A percentile compares a stretch with the other conserved stretches of the same genome.
These are phyloP conservation scores for Isatis lusitanica DNA, from an alignment of 441 rosid species.

Conservation along the genomic window DNA sequence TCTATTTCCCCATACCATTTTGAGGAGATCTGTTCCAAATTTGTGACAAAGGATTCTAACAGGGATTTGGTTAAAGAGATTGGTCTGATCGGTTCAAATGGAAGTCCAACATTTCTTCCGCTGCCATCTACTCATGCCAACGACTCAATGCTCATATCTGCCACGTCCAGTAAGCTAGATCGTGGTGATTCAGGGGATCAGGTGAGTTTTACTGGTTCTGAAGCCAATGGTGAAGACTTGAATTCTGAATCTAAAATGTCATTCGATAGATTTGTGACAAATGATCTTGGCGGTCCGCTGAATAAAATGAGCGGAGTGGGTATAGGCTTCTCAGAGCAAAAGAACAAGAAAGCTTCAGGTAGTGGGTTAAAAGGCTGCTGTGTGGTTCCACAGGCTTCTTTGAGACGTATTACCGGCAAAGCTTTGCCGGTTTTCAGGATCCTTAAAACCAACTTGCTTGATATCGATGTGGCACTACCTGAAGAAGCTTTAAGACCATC, in stretches of 20 bases:
- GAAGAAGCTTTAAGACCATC: slow-evolving; percentile 78
- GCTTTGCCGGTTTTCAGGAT: slow-evolving; percentile 49
- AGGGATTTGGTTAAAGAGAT: slow-evolving; percentile 81
- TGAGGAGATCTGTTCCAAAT: slow-evolving; percentile 73
- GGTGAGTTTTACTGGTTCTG: slow-evolving; percentile 37
- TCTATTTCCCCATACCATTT: slow-evolving; percentile 62
- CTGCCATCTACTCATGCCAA: slow-evolving; percentile 50
- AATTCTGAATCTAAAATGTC: slow-evolving; percentile 39
- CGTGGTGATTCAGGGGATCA: slow-evolving; percentile 38
- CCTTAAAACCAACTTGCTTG: slow-evolving; percentile 84
- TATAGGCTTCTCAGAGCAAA: slow-evolving; percentile 44
- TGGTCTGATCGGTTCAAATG: slow-evolving; percentile 84
- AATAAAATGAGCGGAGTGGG: slow-evolving; percentile 36
- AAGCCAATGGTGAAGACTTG: slow-evolving; percentile 38
- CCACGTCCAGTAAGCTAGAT: slow-evolving; percentile 37
- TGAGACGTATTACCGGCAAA: slow-evolving; percentile 71
- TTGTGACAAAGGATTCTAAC: slow-evolving; percentile 79
- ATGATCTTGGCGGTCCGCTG: slow-evolving; percentile 35
- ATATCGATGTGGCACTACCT: slow-evolving; percentile 90
- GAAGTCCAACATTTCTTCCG: slow-evolving; percentile 66
- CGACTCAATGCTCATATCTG: slow-evolving; percentile 51
- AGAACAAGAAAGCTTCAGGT: slow-evolving; percentile 43
- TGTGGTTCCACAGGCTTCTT: slow-evolving; percentile 77
- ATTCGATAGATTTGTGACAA: slow-evolving; percentile 31
- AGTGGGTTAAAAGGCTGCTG: slow-evolving; percentile 45